Conservation (phyloP, 2,329 filamentous ascomycete genomes). For the Phyllosticta capitalensis region DNA sequence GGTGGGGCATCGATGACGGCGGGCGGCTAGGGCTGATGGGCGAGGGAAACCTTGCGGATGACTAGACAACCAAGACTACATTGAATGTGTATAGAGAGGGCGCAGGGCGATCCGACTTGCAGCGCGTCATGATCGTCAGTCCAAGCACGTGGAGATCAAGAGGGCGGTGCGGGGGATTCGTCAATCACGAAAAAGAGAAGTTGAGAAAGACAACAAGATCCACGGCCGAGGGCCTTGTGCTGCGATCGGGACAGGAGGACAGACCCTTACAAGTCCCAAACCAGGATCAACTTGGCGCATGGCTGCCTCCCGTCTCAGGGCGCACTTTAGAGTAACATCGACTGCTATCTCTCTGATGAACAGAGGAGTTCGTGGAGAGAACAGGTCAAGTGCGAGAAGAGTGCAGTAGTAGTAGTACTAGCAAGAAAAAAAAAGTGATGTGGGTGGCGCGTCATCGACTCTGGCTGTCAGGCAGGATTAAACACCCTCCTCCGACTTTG, state of each 20-base stretch:
- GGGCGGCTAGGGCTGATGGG: background rate
- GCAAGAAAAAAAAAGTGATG: background rate
- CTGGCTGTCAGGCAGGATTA: background rate
- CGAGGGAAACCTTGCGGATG: background rate
- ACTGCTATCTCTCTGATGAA: too few relatives aligned
- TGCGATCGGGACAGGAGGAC: background rate
- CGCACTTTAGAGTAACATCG: too few relatives aligned
- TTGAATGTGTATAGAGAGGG: too few relatives aligned
- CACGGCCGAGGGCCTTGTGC: background rate
- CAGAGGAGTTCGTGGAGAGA: background rate
- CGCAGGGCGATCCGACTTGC: background rate
- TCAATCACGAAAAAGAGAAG: background rate
- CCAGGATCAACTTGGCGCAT: too few relatives aligned
- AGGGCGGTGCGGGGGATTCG: background rate
- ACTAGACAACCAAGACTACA: background rate
- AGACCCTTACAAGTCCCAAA: too few relatives aligned
- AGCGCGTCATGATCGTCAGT: background rate
- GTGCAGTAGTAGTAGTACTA: too few relatives aligned
- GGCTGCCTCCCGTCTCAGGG: too few relatives aligned
- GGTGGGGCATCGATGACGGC: background rate
- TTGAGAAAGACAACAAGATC: background rate
- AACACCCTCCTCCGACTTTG: background rate
- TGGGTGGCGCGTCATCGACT: background rate
- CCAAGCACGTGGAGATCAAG: background rate
- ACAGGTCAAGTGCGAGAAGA: background rate